These are phyloP conservation scores for Boletus insuetus DNA, from an alignment of 768 basidiomycete species.

Conservation along the genomic window DNA sequence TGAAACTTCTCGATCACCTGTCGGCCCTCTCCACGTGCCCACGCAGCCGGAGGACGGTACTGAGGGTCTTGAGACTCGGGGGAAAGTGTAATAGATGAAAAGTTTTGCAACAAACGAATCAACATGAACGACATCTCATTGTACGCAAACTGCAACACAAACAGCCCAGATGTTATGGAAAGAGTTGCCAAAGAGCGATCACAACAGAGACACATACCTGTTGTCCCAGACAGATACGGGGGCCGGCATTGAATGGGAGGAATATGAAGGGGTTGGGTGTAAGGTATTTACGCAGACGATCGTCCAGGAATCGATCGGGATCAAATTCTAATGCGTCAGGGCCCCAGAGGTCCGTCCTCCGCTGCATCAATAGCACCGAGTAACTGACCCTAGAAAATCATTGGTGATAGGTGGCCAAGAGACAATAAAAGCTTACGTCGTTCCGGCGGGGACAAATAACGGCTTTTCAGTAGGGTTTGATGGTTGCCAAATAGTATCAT, in stretches of 20 bases:
- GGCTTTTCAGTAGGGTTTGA: slow-evolving; percentile 23
- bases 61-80: slow-evolving; percentile 29
- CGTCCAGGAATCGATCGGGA: slow-evolving; percentile 41
- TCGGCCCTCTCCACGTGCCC: slow-evolving; percentile 26
- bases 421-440: slow-evolving; percentile 12
- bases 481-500: slow-evolving; percentile 26
- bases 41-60: slow-evolving; percentile 26
- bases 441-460: slow-evolving; percentile 28
- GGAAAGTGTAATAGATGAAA: slow-evolving; percentile 21
- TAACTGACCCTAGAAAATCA: slow-evolving; percentile 21
- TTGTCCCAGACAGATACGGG: slow-evolving; percentile 36
- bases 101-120: slow-evolving; percentile 29
- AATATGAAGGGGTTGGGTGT: slow-evolving; percentile 42
- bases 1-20: slow-evolving; percentile 24
- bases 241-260: slow-evolving; percentile 25
- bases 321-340: slow-evolving; percentile 38
- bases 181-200: background rate
- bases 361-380: slow-evolving; percentile 34
- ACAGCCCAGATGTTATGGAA: background rate
- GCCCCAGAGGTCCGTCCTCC: slow-evolving; percentile 37
- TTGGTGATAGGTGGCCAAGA: background rate
- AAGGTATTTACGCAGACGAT: slow-evolving; percentile 33
- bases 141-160: slow-evolving; percentile 30
- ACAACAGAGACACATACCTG: slow-evolving; percentile 25
- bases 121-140: slow-evolving; percentile 35